Conservation (phyloP, 345 rosid species). For the Atalantia buxifolia region DNA sequence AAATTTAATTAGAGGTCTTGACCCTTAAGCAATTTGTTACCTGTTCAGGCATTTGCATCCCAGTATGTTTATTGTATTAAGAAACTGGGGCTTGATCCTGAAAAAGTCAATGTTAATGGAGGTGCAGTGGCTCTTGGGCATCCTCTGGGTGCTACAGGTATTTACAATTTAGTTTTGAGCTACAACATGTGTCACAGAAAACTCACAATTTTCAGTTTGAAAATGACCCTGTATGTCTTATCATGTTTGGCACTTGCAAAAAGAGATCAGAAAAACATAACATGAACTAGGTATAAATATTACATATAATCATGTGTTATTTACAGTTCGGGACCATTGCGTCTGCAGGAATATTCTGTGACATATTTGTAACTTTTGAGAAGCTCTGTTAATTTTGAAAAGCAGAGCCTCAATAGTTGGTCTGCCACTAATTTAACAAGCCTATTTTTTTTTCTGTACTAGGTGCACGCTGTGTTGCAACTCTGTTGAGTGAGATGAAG, state of each 20-base stretch:
- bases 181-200: not conserved
- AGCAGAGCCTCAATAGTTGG: not conserved
- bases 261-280: not conserved
- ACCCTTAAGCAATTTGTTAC: not conserved
- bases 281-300: not conserved
- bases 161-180: not conserved
- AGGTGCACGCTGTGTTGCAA: slow-evolving; percentile 93
- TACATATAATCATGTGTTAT: not conserved
- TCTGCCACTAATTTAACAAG: slow-evolving; percentile 4
- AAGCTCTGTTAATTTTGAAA: not conserved
- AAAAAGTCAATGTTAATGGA: slow-evolving; percentile 89
- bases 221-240: not conserved
- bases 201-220: not conserved
- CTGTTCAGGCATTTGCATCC: slow-evolving; percentile 88
- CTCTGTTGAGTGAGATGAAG: slow-evolving; percentile 88
- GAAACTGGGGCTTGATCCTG: slow-evolving; percentile 67
- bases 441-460: slow-evolving; percentile 10
- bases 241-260: not conserved
- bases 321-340: not conserved
- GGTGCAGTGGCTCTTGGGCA: slow-evolving; percentile 96
- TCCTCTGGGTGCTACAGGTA: slow-evolving; percentile 97
- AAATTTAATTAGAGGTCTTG: not conserved
- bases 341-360: not conserved
- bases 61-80: slow-evolving; percentile 80
- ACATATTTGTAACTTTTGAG: not conserved